phyloP scores from a whole-genome alignment of 2,329 filamentous ascomycete genomes.

The Epichloe uncinata region DNA sequence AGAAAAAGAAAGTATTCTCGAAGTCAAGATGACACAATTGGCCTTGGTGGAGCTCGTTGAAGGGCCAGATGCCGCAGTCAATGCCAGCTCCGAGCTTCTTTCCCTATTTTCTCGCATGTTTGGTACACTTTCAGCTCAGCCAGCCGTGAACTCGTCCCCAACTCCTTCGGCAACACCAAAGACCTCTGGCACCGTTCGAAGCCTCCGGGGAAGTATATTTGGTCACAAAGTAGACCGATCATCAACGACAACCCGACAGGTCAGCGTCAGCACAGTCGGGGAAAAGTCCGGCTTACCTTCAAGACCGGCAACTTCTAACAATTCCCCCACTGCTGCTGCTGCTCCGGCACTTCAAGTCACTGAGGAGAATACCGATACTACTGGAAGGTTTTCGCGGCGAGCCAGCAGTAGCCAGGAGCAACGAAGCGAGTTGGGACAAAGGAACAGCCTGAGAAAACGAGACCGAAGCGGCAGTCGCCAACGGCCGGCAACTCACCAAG shows the following conservation, averaged over 20 bases:
- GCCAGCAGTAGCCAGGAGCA: slow-evolving; percentile 22
- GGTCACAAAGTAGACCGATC: slow-evolving; percentile 40
- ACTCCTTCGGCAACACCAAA: slow-evolving; percentile 45
- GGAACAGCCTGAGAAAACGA: slow-evolving; percentile 40
- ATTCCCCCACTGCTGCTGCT: slow-evolving; percentile 21
- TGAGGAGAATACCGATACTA: slow-evolving; percentile 39
- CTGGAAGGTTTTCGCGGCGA: slow-evolving; percentile 17
- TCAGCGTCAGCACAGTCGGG: slow-evolving; percentile 20
- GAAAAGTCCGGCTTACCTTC: slow-evolving; percentile 23
- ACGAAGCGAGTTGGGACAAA: slow-evolving; percentile 33
- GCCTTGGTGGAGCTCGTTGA: slow-evolving; percentile 72
- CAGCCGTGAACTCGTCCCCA: slow-evolving; percentile 24
- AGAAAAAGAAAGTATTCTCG: slow-evolving; percentile 84
- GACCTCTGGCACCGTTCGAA: slow-evolving; percentile 59
- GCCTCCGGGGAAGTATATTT: slow-evolving; percentile 65
- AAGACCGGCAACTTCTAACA: slow-evolving; percentile 29
- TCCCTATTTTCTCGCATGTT: slow-evolving; percentile 73
- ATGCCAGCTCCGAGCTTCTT: slow-evolving; percentile 74
- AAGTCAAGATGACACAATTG: slow-evolving; percentile 92
- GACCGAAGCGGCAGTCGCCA: slow-evolving; percentile 36
- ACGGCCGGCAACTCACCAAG: slow-evolving; percentile 29
- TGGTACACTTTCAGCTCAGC: slow-evolving; percentile 37
- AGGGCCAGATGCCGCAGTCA: slow-evolving; percentile 73
- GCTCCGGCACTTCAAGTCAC: slow-evolving; percentile 69
- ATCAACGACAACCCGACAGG: slow-evolving; percentile 27